A percentile compares a stretch with the other conserved stretches of the same genome.
Evolutionary conservation across 208 protist species (phyloP).

Genomic region (Trypanosoma congolense): DNA sequence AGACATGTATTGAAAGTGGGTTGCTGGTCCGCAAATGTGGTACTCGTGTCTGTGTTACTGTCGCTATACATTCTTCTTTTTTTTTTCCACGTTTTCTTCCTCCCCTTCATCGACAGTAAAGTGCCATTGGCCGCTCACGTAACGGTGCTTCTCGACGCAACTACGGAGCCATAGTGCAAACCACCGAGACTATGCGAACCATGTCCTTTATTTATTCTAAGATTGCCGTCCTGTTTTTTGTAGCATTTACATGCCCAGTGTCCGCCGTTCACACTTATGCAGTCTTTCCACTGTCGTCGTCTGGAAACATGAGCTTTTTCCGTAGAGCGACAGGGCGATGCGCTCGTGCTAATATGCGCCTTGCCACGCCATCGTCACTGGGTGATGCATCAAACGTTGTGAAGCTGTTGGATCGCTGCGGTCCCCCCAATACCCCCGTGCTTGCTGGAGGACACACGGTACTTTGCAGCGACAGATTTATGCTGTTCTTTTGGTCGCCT

Average conservation of each 20-base stretch:
- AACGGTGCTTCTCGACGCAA: too few relatives aligned
- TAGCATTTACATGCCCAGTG: not conserved
- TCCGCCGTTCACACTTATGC: not conserved
- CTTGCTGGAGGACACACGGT: not conserved
- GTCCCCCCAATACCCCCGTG: not conserved
- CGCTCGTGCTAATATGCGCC: slow-evolving; percentile 5
- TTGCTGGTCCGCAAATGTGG: too few relatives aligned
- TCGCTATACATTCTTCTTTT: too few relatives aligned
- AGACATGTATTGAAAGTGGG: too few relatives aligned
- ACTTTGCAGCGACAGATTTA: not conserved
- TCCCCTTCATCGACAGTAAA: too few relatives aligned
- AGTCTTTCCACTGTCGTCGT: not conserved
- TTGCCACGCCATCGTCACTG: slow-evolving; percentile 3
- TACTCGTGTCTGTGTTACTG: too few relatives aligned
- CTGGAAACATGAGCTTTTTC: not conserved
- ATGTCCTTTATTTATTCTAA: not conserved
- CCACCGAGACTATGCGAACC: too few relatives aligned
- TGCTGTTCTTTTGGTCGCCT: slow-evolving; percentile 2
- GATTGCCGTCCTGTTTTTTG: not conserved
- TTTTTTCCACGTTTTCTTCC: too few relatives aligned
- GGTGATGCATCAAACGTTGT: not conserved
- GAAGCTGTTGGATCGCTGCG: not conserved
- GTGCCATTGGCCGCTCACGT: too few relatives aligned
- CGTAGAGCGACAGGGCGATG: not conserved
- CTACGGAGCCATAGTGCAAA: too few relatives aligned